Evolutionary conservation across 164 flowering plant genomes (phyloP).

Genomic region (Taxillus chinensis): DNA sequence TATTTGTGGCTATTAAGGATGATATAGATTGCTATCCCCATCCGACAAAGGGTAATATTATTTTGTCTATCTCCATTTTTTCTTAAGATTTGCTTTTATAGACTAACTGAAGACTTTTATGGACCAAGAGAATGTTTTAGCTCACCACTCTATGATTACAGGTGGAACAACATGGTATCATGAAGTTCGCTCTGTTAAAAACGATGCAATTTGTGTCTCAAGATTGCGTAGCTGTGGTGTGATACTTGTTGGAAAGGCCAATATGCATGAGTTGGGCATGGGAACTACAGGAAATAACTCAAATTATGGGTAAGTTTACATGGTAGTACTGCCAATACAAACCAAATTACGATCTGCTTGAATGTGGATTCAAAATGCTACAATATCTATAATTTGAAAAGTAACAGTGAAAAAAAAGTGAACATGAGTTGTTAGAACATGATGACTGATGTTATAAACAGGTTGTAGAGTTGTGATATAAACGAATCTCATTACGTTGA

Average conservation of each 20-base stretch:
- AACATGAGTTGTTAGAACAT: too few relatives aligned
- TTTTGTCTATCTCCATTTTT: background rate
- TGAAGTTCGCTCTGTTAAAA: constrained; percentile 48
- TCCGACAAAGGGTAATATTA: constrained; percentile 54
- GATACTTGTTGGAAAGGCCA: constrained; percentile 83
- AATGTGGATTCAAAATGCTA: background rate
- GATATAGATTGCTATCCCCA: constrained; percentile 83
- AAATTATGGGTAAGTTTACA: constrained; percentile 62
- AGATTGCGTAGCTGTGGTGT: constrained; percentile 85
- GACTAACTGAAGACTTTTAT: too few relatives aligned
- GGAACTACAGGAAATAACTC: constrained; percentile 95
- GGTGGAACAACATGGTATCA: constrained; percentile 87
- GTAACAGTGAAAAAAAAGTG: too few relatives aligned
- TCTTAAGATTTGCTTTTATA: background rate
- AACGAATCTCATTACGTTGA: too few relatives aligned
- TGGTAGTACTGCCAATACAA: background rate
- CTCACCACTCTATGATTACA: constrained; percentile 16
- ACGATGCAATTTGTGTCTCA: constrained; percentile 76
- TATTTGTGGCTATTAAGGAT: constrained; percentile 90
- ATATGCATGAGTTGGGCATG: constrained; percentile 95
- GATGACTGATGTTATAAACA: too few relatives aligned
- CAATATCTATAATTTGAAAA: too few relatives aligned
- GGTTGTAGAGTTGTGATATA: too few relatives aligned
- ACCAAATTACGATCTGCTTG: background rate
- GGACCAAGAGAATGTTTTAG: background rate